These are phyloP conservation scores for Leccinum truebloodii DNA, from an alignment of 768 basidiomycete genomes.

Conservation along the genomic window DNA sequence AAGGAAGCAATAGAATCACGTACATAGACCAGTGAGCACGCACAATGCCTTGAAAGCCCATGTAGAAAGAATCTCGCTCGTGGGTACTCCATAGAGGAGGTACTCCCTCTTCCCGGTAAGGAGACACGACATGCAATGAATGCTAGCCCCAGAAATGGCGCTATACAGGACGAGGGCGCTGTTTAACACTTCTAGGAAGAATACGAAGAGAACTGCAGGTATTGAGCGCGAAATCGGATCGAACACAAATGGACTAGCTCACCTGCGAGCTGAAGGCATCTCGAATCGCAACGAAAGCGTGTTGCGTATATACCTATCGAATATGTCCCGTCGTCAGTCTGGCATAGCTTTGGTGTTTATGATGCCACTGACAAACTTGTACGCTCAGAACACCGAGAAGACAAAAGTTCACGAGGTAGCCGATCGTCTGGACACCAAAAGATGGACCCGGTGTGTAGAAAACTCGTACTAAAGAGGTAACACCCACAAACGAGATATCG, in stretches of 20 bases:
- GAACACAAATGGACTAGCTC: background rate
- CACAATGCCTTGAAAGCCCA: conserved; percentile 11
- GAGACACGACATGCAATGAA: conserved; percentile 11
- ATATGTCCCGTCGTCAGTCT: background rate
- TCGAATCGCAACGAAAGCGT: too few species aligned
- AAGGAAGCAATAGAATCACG: background rate
- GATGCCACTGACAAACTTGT: conserved; percentile 9
- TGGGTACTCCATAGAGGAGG: background rate
- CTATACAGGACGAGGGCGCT: conserved; percentile 11
- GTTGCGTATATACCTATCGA: conserved; percentile 5
- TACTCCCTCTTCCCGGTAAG: conserved; percentile 12
- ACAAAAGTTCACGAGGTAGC: conserved; percentile 12
- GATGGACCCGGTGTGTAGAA: background rate
- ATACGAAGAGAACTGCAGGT: conserved; percentile 3
- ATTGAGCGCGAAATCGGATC: background rate
- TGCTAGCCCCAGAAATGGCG: conserved; percentile 1
- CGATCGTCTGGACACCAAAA: conserved; percentile 2
- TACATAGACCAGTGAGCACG: conserved; percentile 13
- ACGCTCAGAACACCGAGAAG: conserved; percentile 5
- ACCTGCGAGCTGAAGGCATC: too few species aligned
- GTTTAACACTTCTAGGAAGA: conserved; percentile 11
- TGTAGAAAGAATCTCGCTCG: conserved; percentile 5
- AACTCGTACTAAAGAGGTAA: background rate
- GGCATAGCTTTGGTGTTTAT: background rate
- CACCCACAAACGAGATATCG: conserved; percentile 9